phyloP scores from a whole-genome alignment of 2,329 filamentous ascomycete genomes.

The Colletotrichum siamense region DNA sequence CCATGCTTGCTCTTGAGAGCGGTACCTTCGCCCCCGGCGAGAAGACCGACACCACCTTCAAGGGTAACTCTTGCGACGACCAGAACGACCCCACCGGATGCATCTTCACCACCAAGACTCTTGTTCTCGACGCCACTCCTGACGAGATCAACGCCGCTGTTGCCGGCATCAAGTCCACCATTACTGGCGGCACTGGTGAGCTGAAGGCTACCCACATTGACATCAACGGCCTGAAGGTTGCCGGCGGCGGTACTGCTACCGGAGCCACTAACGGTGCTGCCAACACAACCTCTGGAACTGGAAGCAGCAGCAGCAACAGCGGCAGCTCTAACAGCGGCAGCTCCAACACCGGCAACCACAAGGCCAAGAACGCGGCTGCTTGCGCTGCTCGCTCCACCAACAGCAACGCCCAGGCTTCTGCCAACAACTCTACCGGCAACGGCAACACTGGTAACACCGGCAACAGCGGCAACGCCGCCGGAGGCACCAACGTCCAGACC shows the following conservation, averaged over 20 bases:
- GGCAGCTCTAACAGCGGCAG: background rate
- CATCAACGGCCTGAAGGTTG: constrained; percentile 28
- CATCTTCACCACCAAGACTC: constrained; percentile 59
- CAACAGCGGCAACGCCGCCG: constrained; percentile 15
- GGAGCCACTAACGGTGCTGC: background rate
- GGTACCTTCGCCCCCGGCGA: constrained; percentile 49
- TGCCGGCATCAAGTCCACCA: constrained; percentile 26
- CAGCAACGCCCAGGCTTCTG: background rate
- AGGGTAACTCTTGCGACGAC: constrained; percentile 61
- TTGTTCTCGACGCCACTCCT: constrained; percentile 58
- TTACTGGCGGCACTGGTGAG: constrained; percentile 36
- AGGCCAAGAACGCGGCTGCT: background rate
- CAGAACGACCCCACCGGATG: constrained; percentile 55
- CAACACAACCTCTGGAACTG: background rate
- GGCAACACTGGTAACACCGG: background rate
- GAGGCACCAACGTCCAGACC: constrained; percentile 45
- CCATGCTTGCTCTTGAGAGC: constrained; percentile 44
- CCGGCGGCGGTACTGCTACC: constrained; percentile 8
- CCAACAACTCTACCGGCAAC: background rate
- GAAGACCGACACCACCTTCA: constrained; percentile 40
- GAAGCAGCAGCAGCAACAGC: background rate
- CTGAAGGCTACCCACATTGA: constrained; percentile 31
- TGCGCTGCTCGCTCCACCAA: background rate
- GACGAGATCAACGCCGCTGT: constrained; percentile 61
- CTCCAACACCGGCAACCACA: background rate